Base-by-base conservation (phyloP, 768 basidiomycete genomes). In the Lactarius evosmus region DNA sequence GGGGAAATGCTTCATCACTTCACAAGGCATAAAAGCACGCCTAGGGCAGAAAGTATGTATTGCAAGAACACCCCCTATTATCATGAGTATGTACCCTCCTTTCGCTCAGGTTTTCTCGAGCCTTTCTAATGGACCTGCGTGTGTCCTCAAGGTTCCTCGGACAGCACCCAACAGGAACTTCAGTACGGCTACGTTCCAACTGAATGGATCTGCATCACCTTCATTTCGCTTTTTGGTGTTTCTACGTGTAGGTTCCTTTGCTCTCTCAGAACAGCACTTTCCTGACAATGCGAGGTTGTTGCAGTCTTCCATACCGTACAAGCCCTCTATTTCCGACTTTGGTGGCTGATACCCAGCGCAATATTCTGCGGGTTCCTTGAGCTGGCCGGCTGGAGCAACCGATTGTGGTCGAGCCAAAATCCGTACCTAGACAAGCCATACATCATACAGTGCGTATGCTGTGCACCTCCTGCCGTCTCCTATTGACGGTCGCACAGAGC, bases 161-260 rank as follows among this genome's bases (percentile, higher is more conserved):
- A 65, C 30, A 34, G 19, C 14, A 56, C 72, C 67, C 5, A 34
- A 9, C 12, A 17, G 3, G 33, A 9, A 19, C 54, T 51, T 11
- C 25, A 33, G 29, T 78, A 76, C 62, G 71, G 73, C 27, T 79
- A 78, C 64, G 61, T 74, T 2, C 77, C 76, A 2, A 78, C 77
- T 0, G 69, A 74, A 56, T 76, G 75, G 72, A 67, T 78, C 27
- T 72, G 71, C 63, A 71, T 74, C 40, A 59, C 75, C 34, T 79
- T 77, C 69, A 56, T 80, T 50, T 72, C 70, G 7, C 71, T 78
- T 14, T 78, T 75, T 55, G 58, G 66, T n/a, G 1, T 76, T 17
- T 64, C 73, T 5, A 73, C 75, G 7, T 22, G 76, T 74, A 63
- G 16, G 71, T 51, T 16, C 50, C 3, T 53, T 63, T 27, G 25